These are phyloP conservation scores for Udeniomyces megalosporus DNA, from an alignment of 768 basidiomycete species.

Conservation along the genomic window DNA sequence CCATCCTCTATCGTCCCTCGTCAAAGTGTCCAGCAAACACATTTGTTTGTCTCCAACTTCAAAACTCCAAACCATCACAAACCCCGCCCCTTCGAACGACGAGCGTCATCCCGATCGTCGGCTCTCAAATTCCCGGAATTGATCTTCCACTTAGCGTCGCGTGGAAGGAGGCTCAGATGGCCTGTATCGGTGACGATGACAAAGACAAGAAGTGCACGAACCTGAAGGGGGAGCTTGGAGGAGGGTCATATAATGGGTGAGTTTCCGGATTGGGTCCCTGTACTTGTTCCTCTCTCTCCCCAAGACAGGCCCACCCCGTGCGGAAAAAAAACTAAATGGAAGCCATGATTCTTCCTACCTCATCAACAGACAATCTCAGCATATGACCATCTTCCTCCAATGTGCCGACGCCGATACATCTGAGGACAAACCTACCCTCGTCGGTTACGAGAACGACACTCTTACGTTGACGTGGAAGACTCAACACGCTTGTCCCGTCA, in stretches of 20 bases:
- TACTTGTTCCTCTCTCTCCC: background rate
- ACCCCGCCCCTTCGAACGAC: conserved; percentile 23
- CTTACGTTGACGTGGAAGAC: conserved; percentile 26
- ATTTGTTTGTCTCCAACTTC: conserved; percentile 24
- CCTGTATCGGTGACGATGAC: conserved; percentile 15
- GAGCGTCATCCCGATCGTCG: conserved; percentile 26
- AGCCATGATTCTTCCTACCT: too few species aligned
- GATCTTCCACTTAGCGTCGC: conserved; percentile 17
- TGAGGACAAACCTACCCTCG: conserved; percentile 20
- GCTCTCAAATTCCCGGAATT: background rate
- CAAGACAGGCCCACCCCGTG: too few species aligned
- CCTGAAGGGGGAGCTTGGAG: conserved; percentile 20
- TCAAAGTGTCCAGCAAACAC: conserved; percentile 26
- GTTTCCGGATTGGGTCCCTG: conserved; percentile 3
- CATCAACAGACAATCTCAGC: conserved; percentile 18
- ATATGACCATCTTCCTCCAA: conserved; percentile 24
- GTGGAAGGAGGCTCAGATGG: conserved; percentile 20
- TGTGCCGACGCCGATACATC: conserved; percentile 20
- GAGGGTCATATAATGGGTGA: conserved; percentile 28
- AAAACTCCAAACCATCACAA: conserved; percentile 25
- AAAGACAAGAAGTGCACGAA: conserved; percentile 23
- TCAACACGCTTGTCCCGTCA: conserved; percentile 24
- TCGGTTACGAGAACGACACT: conserved; percentile 22
- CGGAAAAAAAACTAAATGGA: too few species aligned
- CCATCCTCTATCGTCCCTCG: background rate